Conservation (phyloP, 495 filamentous ascomycete genomes). For the Podospora appendiculata region DNA sequence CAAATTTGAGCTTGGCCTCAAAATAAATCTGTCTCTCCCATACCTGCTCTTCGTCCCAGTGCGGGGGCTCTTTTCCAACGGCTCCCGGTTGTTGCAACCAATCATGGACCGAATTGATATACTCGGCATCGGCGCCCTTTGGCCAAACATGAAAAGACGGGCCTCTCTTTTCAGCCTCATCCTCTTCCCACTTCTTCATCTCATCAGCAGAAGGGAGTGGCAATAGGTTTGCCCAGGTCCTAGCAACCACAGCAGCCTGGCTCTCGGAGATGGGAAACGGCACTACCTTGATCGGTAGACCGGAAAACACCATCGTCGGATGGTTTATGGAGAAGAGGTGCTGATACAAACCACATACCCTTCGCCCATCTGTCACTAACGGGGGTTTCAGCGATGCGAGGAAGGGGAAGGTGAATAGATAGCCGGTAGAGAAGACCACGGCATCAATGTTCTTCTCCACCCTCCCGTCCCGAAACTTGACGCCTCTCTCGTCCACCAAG, state of each 20-base stretch:
- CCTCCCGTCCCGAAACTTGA: conserved; percentile 31
- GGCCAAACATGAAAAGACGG: conserved; percentile 56
- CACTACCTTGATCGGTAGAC: conserved; percentile 68
- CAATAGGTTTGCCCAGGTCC: conserved; percentile 64
- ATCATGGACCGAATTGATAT: conserved; percentile 63
- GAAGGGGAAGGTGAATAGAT: conserved; percentile 66
- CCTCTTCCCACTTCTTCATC: conserved; percentile 56
- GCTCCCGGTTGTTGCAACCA: conserved; percentile 45
- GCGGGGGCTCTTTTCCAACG: conserved; percentile 52
- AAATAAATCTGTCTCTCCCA: conserved; percentile 46
- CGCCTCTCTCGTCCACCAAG: conserved; percentile 22
- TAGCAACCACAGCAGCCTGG: conserved; percentile 70
- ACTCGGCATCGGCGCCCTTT: conserved; percentile 57
- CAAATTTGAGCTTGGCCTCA: conserved; percentile 39
- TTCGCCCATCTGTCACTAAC: conserved; percentile 58
- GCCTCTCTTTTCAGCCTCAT: conserved; percentile 20
- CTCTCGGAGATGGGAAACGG: conserved; percentile 74
- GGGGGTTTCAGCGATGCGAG: conserved; percentile 49
- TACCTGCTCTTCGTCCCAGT: conserved; percentile 57
- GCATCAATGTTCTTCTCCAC: conserved; percentile 56
- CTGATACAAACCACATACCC: conserved; percentile 60
- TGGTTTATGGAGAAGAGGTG: conserved; percentile 70
- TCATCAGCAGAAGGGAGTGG: conserved; percentile 49
- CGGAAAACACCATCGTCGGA: conserved; percentile 73
- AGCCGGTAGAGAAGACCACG: conserved; percentile 68